Base-by-base conservation (phyloP, 306 rosid genomes). In the Carpinus viminea region DNA sequence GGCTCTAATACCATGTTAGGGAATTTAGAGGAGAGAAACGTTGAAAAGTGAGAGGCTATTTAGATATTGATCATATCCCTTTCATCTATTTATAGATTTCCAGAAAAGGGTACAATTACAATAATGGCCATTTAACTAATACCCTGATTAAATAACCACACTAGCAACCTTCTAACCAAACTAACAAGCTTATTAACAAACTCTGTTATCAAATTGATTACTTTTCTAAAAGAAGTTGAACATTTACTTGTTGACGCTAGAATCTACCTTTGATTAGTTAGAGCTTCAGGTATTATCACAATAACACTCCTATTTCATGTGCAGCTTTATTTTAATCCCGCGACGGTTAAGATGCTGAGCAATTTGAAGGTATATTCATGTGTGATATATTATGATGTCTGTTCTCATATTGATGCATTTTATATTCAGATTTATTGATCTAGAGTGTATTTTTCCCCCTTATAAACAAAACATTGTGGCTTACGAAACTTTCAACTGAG, bases 271-370 rank as follows among this genome's bases (percentile, higher is more conserved):
- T 38, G 41, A 66, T 66, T 38, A 41, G 50, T 36, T 66, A 12
- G 50, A 38, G 21, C 11, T 66, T 18, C 70, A 64, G 7, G 24
- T 66, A 66, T 38, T 21, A 6, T 66, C 28, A 10, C 16, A 18
- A 66, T 66, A 41, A 66, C 34, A 59, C 12, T 66, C 26, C 72
- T 66, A 46, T 75, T 52, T 86, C 60, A 81, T 73, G 12, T 90
- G 93, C 98, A 96, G 99, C 93, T 96, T 60, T 96, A 93, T 87
- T 96, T 96, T 82, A 96, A 90, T 85, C 99, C 99, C 74, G 98
- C 99, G 72, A 96, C 99, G 8, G 98, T 96, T 86, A 96, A 96
- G 96, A 96, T 96, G 99, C 87, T 96, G 79, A 96, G 99, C 87
- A 96, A 96, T 88, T 80, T 91, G 85, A 96, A 96, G 99, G 99